Evolutionary conservation across 192 early-diverging fungal genomes (phyloP), one percentile per base, ranked within the genome.

Genomic region (Podila epicladia): DNA sequence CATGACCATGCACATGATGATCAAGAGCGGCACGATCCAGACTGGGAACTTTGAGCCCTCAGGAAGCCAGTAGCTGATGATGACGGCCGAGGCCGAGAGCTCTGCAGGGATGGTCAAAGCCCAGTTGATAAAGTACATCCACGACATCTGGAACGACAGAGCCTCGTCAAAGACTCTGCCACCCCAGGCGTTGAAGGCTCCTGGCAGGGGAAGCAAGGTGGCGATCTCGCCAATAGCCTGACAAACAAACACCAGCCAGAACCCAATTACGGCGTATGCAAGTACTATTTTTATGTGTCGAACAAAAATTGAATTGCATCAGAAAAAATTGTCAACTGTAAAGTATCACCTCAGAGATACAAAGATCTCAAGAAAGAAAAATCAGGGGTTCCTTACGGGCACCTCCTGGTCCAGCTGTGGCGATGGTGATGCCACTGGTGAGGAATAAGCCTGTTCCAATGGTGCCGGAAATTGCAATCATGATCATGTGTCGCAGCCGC

Each of bases 161-260:
- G 93, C 89, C 17, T 94, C 94, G 75, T 96, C 95, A 59, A 96
- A 87, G 71, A 95, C 94, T 50, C 94, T 92, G 24, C 87, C 84
- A 19, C 89, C 92, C 83, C 91, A 93, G 48, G 91, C 90, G 69
- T 92, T 93, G 78, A 96, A 96, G 9, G 92, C 89, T 51, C 94
- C 96, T 7, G 94, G 89, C 0, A 94, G 85, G 13, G 96, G 96
- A 17, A 97, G 89, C 24, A 90, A 86, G 2, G 96, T 92, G 4
- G 95, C 92, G 87, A 97, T 91, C 72, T 97, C 96, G 69, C 93
- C 96, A 74, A 97, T 87, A 57, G 90, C 92, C 33, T 91, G 92
- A 82, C 91, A 89, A 26, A 93, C 85, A 55, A 92, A 93, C 57
- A 88, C 90, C 2, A 93, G 83, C 90, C 91, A 91, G 6, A 89